Conservation (phyloP, 2,329 filamentous ascomycete species). For the Beauveria asiatica region DNA sequence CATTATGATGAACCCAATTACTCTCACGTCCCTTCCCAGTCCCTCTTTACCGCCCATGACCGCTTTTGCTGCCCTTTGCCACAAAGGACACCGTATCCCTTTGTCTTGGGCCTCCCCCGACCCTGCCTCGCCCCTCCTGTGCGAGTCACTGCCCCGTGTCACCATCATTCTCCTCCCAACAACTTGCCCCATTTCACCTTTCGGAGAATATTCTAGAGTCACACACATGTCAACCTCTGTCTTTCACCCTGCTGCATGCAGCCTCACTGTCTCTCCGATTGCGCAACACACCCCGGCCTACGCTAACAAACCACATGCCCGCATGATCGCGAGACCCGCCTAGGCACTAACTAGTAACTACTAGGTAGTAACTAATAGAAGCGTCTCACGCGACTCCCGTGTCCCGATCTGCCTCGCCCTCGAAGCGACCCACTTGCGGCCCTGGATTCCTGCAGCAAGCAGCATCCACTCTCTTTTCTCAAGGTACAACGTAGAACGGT, state of each 20-base stretch:
- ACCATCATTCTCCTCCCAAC: not conserved
- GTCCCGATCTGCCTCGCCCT: not conserved
- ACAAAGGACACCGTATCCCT: not conserved
- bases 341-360: no score
- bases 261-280: not conserved
- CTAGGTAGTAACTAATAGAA: no score
- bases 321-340: slow-evolving; percentile 6
- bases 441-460: not conserved
- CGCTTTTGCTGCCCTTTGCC: not conserved
- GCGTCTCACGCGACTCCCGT: not conserved
- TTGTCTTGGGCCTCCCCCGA: not conserved
- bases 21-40: not conserved
- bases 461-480: no score
- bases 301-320: not conserved
- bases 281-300: not conserved
- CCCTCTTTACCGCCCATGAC: not conserved
- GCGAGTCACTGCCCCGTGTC: slow-evolving; percentile 1
- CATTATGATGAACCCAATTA: not conserved
- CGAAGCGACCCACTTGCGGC: not conserved
- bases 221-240: not conserved
- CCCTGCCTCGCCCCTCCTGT: not conserved
- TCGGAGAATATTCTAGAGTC: not conserved
- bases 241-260: not conserved
- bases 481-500: no score
- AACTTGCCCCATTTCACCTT: not conserved